Percentiles rank a stretch among this genome's conserved stretches.
Conservation (phyloP, 2,329 filamentous ascomycete species). For the Nannizzia gypsea region DNA sequence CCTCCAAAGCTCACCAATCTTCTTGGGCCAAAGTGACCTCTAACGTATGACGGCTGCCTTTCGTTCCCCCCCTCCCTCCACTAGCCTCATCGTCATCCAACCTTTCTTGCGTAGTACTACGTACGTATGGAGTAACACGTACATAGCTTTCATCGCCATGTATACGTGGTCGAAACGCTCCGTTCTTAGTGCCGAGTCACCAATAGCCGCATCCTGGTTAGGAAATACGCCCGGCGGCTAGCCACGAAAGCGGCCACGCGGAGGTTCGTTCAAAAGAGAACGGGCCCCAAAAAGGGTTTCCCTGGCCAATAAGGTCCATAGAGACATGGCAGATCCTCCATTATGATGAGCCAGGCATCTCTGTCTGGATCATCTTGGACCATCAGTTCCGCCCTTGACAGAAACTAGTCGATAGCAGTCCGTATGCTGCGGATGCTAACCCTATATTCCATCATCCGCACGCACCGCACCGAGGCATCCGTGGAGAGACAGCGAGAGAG, state of each 20-base stretch:
- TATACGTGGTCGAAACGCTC: not conserved
- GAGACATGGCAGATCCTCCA: not conserved
- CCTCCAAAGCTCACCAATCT: not conserved
- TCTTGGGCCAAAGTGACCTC: not conserved
- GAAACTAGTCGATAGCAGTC: not conserved
- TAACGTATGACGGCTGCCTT: not conserved
- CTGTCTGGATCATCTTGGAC: not conserved
- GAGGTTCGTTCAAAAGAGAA: not conserved
- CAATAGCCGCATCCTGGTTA: constrained; percentile 1
- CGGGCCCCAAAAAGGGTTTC: not conserved
- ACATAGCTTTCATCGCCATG: not conserved
- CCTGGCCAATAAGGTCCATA: not conserved
- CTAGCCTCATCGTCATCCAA: not conserved
- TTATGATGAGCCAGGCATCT: not conserved
- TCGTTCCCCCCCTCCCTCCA: not conserved
- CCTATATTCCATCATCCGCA: not conserved
- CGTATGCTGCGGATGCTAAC: not conserved
- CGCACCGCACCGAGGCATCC: not conserved
- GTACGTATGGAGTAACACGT: not conserved
- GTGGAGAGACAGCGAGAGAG: not conserved
- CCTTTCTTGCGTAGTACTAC: not conserved
- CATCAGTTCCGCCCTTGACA: not conserved
- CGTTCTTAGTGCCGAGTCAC: not conserved
- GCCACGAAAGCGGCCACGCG: not conserved
- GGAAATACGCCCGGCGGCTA: not conserved